Evolutionary conservation across 139 green algal genomes (phyloP).

Genomic region (Chlamydomonas sp.): DNA sequence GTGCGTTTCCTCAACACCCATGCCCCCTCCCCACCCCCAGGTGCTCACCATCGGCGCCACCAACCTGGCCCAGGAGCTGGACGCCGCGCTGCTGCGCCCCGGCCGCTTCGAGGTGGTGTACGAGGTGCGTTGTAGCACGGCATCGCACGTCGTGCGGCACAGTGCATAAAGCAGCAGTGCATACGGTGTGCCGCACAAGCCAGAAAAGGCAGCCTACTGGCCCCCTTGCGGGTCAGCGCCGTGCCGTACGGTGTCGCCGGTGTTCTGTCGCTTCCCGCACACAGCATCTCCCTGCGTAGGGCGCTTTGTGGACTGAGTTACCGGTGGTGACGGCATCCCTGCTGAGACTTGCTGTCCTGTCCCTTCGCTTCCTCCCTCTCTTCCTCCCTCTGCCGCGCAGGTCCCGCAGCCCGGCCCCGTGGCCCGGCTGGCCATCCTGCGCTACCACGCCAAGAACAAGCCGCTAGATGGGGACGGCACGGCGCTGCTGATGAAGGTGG

Average conservation of each 20-base stretch:
- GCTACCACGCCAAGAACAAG: slow-evolving; percentile 64
- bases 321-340: no score
- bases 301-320: no score
- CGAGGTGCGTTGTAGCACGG: neutral
- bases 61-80: slow-evolving; percentile 77
- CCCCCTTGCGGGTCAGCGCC: no score
- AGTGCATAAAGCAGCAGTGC: no score
- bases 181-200: no score
- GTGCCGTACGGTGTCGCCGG: no score
- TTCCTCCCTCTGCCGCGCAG: neutral
- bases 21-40: slow-evolving; percentile 4
- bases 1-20: neutral
- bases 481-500: slow-evolving; percentile 51
- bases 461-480: slow-evolving; percentile 32
- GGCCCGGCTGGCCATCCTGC: slow-evolving; percentile 64
- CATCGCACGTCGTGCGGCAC: no score
- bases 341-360: no score
- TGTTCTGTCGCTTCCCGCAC: no score
- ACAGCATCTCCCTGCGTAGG: no score
- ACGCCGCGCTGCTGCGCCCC: slow-evolving; percentile 72
- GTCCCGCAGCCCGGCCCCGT: slow-evolving; percentile 54
- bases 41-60: slow-evolving; percentile 83
- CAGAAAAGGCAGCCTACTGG: no score
- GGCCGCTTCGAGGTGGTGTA: slow-evolving; percentile 63
- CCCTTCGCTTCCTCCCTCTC: neutral